Conservation (phyloP, 164 flowering plant species). For the Tinospora cordifolia region DNA sequence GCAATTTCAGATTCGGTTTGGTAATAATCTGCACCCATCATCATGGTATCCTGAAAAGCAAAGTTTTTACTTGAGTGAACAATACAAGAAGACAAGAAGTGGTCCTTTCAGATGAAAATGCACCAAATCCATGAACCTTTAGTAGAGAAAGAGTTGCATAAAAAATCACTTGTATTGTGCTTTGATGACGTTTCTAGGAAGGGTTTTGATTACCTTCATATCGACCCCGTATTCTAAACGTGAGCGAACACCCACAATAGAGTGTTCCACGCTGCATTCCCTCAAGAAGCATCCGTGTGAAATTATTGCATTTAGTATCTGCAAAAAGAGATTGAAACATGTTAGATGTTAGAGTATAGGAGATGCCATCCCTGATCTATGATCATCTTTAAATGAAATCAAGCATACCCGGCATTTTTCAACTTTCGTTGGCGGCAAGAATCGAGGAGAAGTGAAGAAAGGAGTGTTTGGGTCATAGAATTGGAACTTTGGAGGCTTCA, state of each 20-base stretch:
- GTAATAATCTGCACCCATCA: constrained; percentile 99
- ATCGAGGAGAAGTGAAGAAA: constrained; percentile 87
- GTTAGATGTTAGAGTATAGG: constrained; percentile 13
- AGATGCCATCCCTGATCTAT: neutral
- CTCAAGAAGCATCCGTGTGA: constrained; percentile 95
- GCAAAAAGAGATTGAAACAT: constrained; percentile 20
- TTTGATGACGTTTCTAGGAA: neutral
- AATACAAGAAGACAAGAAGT: neutral
- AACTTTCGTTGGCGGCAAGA: constrained; percentile 86
- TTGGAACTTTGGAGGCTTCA: constrained; percentile 75
- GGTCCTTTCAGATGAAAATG: neutral
- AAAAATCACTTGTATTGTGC: neutral
- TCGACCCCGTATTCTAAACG: constrained; percentile 86
- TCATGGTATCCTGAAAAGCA: constrained; percentile 73
- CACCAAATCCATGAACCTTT: neutral
- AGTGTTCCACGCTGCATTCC: constrained; percentile 72
- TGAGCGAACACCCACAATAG: constrained; percentile 83
- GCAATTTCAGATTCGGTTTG: constrained; percentile 94
- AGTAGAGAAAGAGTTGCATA: too few species aligned
- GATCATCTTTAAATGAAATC: neutral
- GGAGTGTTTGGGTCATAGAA: constrained; percentile 88
- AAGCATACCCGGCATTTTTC: constrained; percentile 75
- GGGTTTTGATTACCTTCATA: constrained; percentile 39
- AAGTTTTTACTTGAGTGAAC: neutral
- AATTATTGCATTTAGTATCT: constrained; percentile 78